Conservation (phyloP, 139 green algal species). For the Closterium sp. region DNA sequence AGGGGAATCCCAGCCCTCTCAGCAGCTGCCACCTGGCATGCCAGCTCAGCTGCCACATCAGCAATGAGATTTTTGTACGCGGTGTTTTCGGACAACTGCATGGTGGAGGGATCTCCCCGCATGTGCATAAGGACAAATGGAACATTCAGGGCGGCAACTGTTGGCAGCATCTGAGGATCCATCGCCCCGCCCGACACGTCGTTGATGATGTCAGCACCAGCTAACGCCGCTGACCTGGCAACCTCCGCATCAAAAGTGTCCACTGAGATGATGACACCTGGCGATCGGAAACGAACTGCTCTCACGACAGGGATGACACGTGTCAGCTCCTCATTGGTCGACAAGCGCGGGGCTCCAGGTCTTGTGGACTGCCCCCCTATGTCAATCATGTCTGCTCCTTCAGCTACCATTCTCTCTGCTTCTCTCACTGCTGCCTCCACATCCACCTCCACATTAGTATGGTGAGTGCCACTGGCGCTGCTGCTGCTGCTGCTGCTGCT, state of each 20-base stretch:
- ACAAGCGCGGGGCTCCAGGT: constrained; percentile 45
- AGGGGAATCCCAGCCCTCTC: constrained; percentile 36
- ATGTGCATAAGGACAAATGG: constrained; percentile 96
- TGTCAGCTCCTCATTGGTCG: constrained; percentile 65
- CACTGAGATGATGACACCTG: constrained; percentile 63
- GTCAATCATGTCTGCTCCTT: constrained; percentile 87
- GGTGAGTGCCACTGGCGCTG: too few species aligned
- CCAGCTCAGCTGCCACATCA: constrained; percentile 29
- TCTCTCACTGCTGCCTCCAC: background rate
- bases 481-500: constrained; percentile 65
- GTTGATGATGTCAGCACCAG: constrained; percentile 86
- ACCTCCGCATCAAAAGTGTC: constrained; percentile 92
- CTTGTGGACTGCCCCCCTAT: constrained; percentile 93
- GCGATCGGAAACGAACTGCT: constrained; percentile 33
- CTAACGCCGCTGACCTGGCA: constrained; percentile 10
- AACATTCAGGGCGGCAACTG: constrained; percentile 76
- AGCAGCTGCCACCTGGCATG: constrained; percentile 5
- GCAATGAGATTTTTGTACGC: constrained; percentile 26
- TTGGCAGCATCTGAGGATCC: constrained; percentile 73
- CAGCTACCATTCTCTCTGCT: constrained; percentile 63
- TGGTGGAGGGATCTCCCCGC: constrained; percentile 78
- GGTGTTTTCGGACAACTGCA: constrained; percentile 59
- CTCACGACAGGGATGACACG: constrained; percentile 81
- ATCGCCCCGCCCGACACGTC: constrained; percentile 84
- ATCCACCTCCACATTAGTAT: background rate